Evolutionary conservation across 2,329 filamentous ascomycete species (phyloP).

Genomic region (Tympanopsis confertula): DNA sequence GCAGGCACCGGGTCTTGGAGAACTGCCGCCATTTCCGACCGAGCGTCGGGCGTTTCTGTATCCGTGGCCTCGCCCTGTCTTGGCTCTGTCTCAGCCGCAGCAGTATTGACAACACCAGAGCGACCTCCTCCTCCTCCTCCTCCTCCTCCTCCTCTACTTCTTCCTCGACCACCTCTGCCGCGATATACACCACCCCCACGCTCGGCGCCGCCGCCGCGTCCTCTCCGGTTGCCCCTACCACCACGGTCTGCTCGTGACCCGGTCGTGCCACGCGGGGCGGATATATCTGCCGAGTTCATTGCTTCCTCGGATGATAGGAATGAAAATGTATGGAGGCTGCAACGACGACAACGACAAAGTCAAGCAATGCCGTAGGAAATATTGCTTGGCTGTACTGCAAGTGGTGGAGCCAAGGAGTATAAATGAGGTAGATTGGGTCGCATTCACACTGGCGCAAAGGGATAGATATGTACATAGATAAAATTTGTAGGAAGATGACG

Average conservation of each 20-base stretch:
- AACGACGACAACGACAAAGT: slow-evolving; percentile 8
- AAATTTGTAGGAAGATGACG: too few species aligned
- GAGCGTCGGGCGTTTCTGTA: neutral
- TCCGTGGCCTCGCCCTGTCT: slow-evolving; percentile 3
- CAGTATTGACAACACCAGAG: slow-evolving; percentile 7
- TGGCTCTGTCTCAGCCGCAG: neutral
- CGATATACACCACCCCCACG: slow-evolving; percentile 26
- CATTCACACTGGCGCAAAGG: too few species aligned
- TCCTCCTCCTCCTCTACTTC: slow-evolving; percentile 21
- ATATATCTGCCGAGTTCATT: slow-evolving; percentile 3
- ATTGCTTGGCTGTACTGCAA: too few species aligned
- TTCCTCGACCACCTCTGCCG: slow-evolving; percentile 14
- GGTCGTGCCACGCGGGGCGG: slow-evolving; percentile 4
- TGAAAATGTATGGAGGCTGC: slow-evolving; percentile 9
- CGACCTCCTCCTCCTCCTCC: slow-evolving; percentile 22
- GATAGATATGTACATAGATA: too few species aligned
- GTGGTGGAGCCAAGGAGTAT: too few species aligned
- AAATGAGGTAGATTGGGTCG: too few species aligned
- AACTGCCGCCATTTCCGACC: too few species aligned
- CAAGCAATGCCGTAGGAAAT: too few species aligned
- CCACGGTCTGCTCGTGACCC: slow-evolving; percentile 13
- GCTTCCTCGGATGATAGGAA: slow-evolving; percentile 3
- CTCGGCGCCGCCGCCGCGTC: slow-evolving; percentile 26
- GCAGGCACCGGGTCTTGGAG: too few species aligned
- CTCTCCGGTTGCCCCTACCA: slow-evolving; percentile 22